phyloP scores from a whole-genome alignment of 164 flowering plant species.

The Vitis rupestris region DNA sequence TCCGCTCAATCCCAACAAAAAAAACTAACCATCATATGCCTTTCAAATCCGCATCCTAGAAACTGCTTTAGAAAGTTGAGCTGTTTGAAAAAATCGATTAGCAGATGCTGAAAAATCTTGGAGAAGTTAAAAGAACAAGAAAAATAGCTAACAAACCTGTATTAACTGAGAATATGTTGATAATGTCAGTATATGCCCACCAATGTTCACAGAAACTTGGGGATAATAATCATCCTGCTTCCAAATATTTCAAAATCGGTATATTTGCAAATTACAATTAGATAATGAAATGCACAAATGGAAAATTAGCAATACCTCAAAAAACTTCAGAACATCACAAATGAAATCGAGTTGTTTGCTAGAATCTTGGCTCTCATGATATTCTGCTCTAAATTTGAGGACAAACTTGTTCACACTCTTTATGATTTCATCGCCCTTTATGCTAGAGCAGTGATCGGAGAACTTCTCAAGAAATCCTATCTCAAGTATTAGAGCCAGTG shows the following conservation, averaged over 20 bases:
- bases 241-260: background rate
- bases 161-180: conserved; percentile 11
- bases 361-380: background rate
- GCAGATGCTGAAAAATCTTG: background rate
- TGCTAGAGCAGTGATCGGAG: background rate
- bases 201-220: conserved; percentile 15
- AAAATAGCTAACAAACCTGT: conserved; percentile 10
- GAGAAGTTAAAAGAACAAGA: background rate
- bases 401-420: background rate
- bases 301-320: background rate
- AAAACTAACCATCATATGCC: conserved; percentile 22
- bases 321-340: background rate
- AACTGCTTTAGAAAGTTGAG: conserved; percentile 18
- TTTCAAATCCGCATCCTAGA: conserved; percentile 16
- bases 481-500: conserved; percentile 19
- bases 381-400: background rate
- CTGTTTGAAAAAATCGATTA: conserved; percentile 5
- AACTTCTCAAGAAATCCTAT: conserved; percentile 12
- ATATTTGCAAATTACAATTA: background rate
- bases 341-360: background rate
- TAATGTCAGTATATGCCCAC: conserved; percentile 6
- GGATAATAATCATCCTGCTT: conserved; percentile 10
- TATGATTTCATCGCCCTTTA: background rate
- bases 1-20: too few species aligned
- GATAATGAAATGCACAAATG: background rate